Evolutionary conservation across 345 rosid species (phyloP).

Genomic region (Orychophragmus violaceus): DNA sequence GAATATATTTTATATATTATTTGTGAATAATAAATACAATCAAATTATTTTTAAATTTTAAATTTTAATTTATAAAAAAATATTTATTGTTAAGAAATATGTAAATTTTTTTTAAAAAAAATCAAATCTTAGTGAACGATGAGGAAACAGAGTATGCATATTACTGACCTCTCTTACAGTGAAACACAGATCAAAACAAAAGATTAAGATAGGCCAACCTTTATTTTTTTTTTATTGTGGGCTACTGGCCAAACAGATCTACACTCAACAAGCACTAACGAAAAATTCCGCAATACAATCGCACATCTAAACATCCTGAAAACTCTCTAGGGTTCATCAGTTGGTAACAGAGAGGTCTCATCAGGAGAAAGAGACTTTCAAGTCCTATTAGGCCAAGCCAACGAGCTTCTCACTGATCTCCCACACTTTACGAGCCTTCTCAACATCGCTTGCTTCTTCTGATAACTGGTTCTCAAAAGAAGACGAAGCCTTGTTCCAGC

Average conservation of each 20-base stretch:
- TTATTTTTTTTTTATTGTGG: constrained; percentile 22
- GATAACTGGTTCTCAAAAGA: constrained; percentile 94
- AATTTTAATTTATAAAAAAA: no score
- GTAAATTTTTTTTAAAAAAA: no score
- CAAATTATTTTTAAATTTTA: no score
- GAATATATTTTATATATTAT: no score
- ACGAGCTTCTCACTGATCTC: constrained; percentile 96
- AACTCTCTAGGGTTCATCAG: background rate
- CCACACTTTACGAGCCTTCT: constrained; percentile 92
- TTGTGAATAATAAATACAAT: no score
- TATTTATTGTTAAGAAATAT: no score
- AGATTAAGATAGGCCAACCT: background rate
- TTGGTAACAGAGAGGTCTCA: background rate
- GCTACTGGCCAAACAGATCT: constrained; percentile 12
- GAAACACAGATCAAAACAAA: background rate
- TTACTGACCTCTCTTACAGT: background rate
- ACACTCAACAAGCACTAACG: constrained; percentile 21
- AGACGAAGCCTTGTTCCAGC: constrained; percentile 96
- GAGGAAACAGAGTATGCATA: background rate
- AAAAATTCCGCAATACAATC: background rate
- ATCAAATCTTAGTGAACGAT: background rate
- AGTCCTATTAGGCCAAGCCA: constrained; percentile 55
- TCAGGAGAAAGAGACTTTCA: background rate
- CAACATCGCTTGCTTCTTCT: constrained; percentile 78
- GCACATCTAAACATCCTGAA: constrained; percentile 3